A percentile compares a stretch with the other conserved stretches of the same genome.
phyloP scores from a whole-genome alignment of 2,329 filamentous ascomycete species.

The Fusarium paranaense region DNA sequence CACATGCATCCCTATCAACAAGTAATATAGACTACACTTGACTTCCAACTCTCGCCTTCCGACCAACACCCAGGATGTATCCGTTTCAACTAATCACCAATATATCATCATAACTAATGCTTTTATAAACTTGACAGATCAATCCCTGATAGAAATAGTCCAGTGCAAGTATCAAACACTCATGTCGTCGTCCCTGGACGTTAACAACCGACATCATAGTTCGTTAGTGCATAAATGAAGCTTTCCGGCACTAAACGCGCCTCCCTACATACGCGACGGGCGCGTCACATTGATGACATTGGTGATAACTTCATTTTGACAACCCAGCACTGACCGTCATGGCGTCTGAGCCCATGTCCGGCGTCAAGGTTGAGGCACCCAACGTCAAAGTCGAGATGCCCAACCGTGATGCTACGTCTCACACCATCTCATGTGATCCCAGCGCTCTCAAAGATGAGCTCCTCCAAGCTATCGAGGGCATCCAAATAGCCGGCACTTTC shows the following conservation, averaged over 20 bases:
- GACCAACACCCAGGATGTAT: not conserved
- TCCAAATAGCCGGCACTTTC: not conserved
- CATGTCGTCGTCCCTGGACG: not conserved
- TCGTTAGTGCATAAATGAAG: not conserved
- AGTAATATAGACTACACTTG: not conserved
- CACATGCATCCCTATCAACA: not conserved
- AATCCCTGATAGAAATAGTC: no score
- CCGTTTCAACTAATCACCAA: not conserved
- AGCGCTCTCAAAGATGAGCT: conserved; percentile 1
- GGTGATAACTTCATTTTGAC: not conserved
- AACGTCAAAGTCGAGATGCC: not conserved
- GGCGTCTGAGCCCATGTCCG: not conserved
- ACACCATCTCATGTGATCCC: not conserved
- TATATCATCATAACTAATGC: accelerated
- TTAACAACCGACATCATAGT: not conserved
- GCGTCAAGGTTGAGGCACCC: not conserved
- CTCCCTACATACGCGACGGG: not conserved
- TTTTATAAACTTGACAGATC: not conserved
- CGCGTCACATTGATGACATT: not conserved
- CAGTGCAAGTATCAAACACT: not conserved
- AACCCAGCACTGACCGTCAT: not conserved
- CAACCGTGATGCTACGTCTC: not conserved
- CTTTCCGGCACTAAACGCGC: not conserved
- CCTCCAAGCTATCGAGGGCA: not conserved
- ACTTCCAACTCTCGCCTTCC: not conserved